phyloP scores from a whole-genome alignment of 257 asterid species.

The Cordia subcordata region DNA sequence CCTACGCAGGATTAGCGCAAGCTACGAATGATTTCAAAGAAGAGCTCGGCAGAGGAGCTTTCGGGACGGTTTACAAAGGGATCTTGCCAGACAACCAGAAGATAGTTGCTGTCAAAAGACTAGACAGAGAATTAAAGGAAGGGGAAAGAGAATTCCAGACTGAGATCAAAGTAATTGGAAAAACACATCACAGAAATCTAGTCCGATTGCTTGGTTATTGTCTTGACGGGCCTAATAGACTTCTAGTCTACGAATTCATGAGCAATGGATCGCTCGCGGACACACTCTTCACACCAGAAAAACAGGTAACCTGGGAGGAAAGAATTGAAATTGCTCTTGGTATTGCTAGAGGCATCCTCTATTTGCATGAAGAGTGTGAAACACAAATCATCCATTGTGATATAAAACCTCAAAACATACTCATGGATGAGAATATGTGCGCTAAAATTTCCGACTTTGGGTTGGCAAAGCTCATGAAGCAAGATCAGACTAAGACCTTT shows the following conservation, averaged over 20 bases:
- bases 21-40: slow-evolving; percentile 41
- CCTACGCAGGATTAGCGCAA: slow-evolving; percentile 20
- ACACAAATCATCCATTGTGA: slow-evolving; percentile 58
- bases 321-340: slow-evolving; percentile 31
- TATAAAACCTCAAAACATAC: slow-evolving; percentile 58
- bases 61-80: slow-evolving; percentile 47
- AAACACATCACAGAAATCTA: slow-evolving; percentile 48
- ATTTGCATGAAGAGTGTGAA: slow-evolving; percentile 57
- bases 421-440: slow-evolving; percentile 34
- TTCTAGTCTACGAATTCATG: slow-evolving; percentile 52
- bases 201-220: slow-evolving; percentile 53
- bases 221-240: slow-evolving; percentile 32
- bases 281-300: slow-evolving; percentile 21
- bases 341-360: slow-evolving; percentile 46
- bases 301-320: slow-evolving; percentile 29
- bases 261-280: slow-evolving; percentile 47
- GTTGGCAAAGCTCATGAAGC: slow-evolving; percentile 45
- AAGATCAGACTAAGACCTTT: slow-evolving; percentile 41
- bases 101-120: slow-evolving; percentile 40
- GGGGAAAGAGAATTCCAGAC: slow-evolving; percentile 48
- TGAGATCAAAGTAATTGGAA: slow-evolving; percentile 44
- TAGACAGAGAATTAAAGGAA: slow-evolving; percentile 28
- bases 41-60: slow-evolving; percentile 46
- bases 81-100: slow-evolving; percentile 11
- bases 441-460: slow-evolving; percentile 59